Evolutionary conservation across 345 rosid genomes (phyloP).

Genomic region (Conringia planisiliqua): DNA sequence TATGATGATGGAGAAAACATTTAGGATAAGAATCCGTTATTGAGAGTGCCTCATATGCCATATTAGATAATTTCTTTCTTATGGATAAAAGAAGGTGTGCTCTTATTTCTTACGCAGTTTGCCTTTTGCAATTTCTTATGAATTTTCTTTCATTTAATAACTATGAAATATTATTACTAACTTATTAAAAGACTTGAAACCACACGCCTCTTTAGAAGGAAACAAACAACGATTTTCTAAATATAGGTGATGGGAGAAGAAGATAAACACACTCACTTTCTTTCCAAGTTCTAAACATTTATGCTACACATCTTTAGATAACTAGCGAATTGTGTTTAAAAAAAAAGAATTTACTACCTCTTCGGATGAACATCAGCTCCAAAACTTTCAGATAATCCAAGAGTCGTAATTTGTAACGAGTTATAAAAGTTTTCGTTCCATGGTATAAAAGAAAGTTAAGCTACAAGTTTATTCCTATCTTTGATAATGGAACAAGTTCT

Average conservation of each 20-base stretch:
- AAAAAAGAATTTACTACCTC: not conserved
- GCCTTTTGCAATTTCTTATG: not conserved
- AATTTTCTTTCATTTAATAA: not conserved
- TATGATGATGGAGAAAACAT: no score
- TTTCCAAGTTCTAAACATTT: not conserved
- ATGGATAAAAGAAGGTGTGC: no score
- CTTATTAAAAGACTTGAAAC: not conserved
- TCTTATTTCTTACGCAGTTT: no score
- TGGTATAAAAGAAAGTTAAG: not conserved
- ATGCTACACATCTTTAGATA: not conserved
- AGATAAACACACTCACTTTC: not conserved
- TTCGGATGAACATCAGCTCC: not conserved
- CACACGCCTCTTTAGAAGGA: not conserved
- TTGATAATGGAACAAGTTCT: conserved; percentile 5
- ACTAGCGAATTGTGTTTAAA: not conserved
- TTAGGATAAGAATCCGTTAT: not conserved
- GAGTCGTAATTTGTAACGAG: not conserved
- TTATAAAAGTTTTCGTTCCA: not conserved
- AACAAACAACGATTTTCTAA: no score
- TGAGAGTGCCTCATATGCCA: no score
- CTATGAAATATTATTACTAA: not conserved
- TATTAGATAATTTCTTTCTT: no score
- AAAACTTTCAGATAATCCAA: not conserved
- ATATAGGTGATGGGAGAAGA: not conserved
- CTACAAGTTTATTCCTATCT: conserved; percentile 15